A percentile compares a stretch with the other conserved stretches of the same genome.
Evolutionary conservation across 2,329 filamentous ascomycete species (phyloP).

Genomic region (Fusarium pseudoanthophilum): DNA sequence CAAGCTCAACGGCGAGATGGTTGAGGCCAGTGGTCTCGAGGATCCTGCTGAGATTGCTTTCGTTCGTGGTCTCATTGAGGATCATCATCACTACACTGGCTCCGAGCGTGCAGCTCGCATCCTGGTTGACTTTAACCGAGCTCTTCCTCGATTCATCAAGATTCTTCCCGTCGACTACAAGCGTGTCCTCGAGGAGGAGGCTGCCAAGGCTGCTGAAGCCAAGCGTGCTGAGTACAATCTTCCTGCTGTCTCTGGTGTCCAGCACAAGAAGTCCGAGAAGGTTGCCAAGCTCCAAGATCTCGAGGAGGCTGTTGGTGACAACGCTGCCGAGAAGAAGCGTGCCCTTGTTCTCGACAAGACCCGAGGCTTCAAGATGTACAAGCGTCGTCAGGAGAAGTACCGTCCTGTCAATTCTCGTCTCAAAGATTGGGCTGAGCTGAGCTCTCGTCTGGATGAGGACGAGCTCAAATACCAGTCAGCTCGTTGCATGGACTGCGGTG

Average conservation of each 20-base stretch:
- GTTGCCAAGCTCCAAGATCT: constrained; percentile 81
- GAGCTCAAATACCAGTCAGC: constrained; percentile 97
- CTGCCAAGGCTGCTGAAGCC: constrained; percentile 83
- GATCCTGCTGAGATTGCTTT: constrained; percentile 91
- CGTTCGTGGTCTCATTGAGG: constrained; percentile 90
- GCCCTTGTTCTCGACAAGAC: constrained; percentile 98
- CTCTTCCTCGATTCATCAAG: constrained; percentile 91
- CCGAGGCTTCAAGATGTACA: constrained; percentile 96
- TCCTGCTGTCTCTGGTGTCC: constrained; percentile 76
- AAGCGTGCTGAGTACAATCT: constrained; percentile 87
- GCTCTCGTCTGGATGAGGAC: constrained; percentile 86
- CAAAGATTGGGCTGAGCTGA: constrained; percentile 94
- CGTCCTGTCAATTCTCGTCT: constrained; percentile 83
- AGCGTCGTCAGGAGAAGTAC: constrained; percentile 92
- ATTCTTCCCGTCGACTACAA: constrained; percentile 96
- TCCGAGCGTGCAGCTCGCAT: constrained; percentile 94
- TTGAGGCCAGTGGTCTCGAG: constrained; percentile 85
- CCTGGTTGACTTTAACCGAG: constrained; percentile 93
- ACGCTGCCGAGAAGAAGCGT: constrained; percentile 86
- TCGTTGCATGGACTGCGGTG: constrained; percentile 98
- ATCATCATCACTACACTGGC: constrained; percentile 97
- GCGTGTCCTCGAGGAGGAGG: constrained; percentile 87
- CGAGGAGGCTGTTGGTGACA: constrained; percentile 89
- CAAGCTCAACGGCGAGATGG: constrained; percentile 98
- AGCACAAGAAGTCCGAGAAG: constrained; percentile 72